Conservation (phyloP, 257 asterid genomes). For the Galeopsis tetrahit region DNA sequence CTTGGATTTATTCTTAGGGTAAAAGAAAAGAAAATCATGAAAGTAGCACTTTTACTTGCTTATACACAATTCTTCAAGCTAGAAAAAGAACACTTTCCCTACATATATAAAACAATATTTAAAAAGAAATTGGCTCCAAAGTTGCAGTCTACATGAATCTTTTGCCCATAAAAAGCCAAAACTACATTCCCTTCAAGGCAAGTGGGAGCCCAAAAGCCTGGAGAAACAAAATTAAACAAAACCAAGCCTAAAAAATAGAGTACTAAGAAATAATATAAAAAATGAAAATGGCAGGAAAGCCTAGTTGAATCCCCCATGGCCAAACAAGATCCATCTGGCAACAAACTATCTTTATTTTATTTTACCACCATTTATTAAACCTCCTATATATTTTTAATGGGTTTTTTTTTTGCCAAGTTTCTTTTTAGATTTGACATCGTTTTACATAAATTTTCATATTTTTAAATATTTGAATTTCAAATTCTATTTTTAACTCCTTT, state of each 20-base stretch:
- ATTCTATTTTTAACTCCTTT: too few species aligned
- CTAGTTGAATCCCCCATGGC: constrained; percentile 80
- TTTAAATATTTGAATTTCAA: too few species aligned
- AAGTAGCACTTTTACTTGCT: constrained; percentile 17
- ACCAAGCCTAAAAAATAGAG: constrained; percentile 28
- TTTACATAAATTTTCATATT: too few species aligned
- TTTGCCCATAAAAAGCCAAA: constrained; percentile 37
- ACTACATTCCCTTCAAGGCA: constrained; percentile 35
- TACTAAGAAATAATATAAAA: constrained; percentile 40
- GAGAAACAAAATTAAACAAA: constrained; percentile 29
- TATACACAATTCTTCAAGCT: constrained; percentile 47
- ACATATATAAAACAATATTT: constrained; percentile 4
- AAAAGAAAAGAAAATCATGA: background rate
- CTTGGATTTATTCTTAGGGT: constrained; percentile 21
- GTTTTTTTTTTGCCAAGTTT: too few species aligned
- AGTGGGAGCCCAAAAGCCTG: constrained; percentile 36
- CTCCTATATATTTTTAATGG: too few species aligned
- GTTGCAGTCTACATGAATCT: constrained; percentile 37
- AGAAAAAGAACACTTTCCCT: constrained; percentile 31
- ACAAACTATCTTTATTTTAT: too few species aligned
- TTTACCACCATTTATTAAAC: constrained; percentile 50
- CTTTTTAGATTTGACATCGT: too few species aligned
- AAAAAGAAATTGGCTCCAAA: constrained; percentile 28
- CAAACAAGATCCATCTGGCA: constrained; percentile 82
- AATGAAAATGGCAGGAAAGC: constrained; percentile 35